phyloP scores from a whole-genome alignment of 2,329 filamentous ascomycete species.

The Epichloe sibirici region DNA sequence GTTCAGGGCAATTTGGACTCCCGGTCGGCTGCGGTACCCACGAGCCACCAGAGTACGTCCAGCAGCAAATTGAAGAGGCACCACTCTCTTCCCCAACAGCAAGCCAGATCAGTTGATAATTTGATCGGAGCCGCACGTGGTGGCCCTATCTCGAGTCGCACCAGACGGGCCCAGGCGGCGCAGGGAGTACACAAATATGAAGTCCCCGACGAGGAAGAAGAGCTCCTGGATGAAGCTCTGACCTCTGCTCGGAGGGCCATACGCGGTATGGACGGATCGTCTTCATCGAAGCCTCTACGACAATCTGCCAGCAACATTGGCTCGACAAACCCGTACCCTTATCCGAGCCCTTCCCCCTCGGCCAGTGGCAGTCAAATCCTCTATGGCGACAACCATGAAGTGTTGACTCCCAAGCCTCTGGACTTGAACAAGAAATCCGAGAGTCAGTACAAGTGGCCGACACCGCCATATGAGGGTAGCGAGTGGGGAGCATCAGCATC shows the following conservation, averaged over 20 bases:
- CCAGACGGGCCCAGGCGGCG: constrained; percentile 60
- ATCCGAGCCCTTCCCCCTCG: constrained; percentile 62
- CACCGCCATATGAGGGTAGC: constrained; percentile 85
- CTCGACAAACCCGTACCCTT: constrained; percentile 38
- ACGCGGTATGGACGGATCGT: constrained; percentile 50
- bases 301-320: constrained; percentile 54
- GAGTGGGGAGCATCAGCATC: constrained; percentile 82
- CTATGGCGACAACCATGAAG: constrained; percentile 55
- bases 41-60: constrained; percentile 35
- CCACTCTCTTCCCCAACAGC: constrained; percentile 51
- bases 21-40: constrained; percentile 33
- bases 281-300: constrained; percentile 29
- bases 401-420: constrained; percentile 56
- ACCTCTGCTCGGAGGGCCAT: constrained; percentile 65
- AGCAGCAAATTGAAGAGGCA: constrained; percentile 49
- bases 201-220: constrained; percentile 90
- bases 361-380: constrained; percentile 68
- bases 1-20: constrained; percentile 38
- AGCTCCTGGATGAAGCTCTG: constrained; percentile 82
- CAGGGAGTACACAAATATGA: constrained; percentile 80
- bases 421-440: constrained; percentile 49
- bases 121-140: constrained; percentile 41
- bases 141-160: constrained; percentile 64
- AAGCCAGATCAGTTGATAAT: constrained; percentile 52
- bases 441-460: constrained; percentile 68